Evolutionary conservation across 1,284 basidiomycete genomes (phyloP).

Genomic region (Sphagnurus paluster): DNA sequence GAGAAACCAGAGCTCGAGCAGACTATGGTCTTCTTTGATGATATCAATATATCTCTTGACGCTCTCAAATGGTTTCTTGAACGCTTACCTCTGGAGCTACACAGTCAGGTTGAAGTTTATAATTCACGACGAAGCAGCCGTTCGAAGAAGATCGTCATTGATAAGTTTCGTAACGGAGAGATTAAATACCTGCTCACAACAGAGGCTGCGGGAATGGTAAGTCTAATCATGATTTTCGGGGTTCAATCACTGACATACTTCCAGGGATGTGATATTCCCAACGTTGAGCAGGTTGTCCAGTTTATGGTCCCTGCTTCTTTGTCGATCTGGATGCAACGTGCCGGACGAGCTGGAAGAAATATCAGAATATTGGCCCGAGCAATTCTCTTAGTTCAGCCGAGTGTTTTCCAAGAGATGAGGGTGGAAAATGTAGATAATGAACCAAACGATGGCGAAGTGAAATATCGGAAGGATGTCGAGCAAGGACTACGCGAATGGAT

Average conservation of each 20-base stretch:
- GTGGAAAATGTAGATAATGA: not conserved
- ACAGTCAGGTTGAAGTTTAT: not conserved
- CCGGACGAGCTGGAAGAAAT: slow-evolving; percentile 29
- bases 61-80: not conserved
- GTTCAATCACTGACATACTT: slow-evolving; percentile 5
- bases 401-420: not conserved
- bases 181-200: not conserved
- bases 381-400: slow-evolving; percentile 21
- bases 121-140: not conserved
- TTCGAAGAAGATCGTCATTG: not conserved
- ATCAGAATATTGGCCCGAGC: slow-evolving; percentile 23
- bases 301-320: slow-evolving; percentile 29
- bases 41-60: not conserved
- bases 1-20: too few relatives aligned
- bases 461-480: slow-evolving; percentile 24
- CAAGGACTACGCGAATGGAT: slow-evolving; percentile 12
- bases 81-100: not conserved
- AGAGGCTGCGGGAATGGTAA: not conserved
- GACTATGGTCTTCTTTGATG: too few relatives aligned
- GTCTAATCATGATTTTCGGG: not conserved
- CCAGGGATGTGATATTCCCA: slow-evolving; percentile 30
- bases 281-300: slow-evolving; percentile 30
- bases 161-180: not conserved
- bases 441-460: not conserved
- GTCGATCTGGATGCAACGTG: slow-evolving; percentile 31